phyloP scores from a whole-genome alignment of 2,329 filamentous ascomycete species.

The Aspergillus quadrilineatus region DNA sequence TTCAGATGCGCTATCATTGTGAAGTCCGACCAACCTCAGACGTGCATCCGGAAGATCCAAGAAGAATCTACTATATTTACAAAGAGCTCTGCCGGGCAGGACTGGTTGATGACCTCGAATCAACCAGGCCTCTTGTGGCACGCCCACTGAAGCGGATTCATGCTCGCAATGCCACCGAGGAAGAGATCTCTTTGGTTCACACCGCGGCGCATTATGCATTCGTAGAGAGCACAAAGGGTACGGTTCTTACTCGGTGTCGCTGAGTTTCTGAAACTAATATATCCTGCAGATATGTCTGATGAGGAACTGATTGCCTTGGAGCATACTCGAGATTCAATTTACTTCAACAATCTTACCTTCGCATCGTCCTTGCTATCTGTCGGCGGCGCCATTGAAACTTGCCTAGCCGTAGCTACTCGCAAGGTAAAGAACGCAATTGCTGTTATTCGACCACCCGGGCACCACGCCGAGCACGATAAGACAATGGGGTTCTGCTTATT shows the following conservation, averaged over 20 bases:
- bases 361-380: conserved; percentile 79
- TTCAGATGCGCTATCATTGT: conserved; percentile 92
- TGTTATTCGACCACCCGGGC: conserved; percentile 89
- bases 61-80: conserved; percentile 90
- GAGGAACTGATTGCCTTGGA: conserved; percentile 69
- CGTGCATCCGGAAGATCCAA: conserved; percentile 90
- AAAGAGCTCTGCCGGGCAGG: conserved; percentile 80
- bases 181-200: conserved; percentile 81
- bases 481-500: conserved; percentile 97
- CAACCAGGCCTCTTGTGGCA: conserved; percentile 49
- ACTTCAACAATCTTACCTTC: conserved; percentile 79
- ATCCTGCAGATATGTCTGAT: conserved; percentile 46
- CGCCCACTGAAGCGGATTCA: conserved; percentile 67
- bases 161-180: conserved; percentile 71
- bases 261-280: conserved; percentile 17
- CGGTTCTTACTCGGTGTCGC: conserved; percentile 14
- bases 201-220: conserved; percentile 74
- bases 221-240: conserved; percentile 61
- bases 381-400: conserved; percentile 93
- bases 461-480: conserved; percentile 83
- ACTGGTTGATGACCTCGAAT: conserved; percentile 65
- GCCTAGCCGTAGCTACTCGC: conserved; percentile 80
- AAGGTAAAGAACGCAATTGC: conserved; percentile 93
- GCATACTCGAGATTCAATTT: conserved; percentile 71
- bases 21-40: conserved; percentile 70